These are phyloP conservation scores for Salmacisia buchloeana DNA, from an alignment of 1,284 basidiomycete genomes.

Conservation along the genomic window DNA sequence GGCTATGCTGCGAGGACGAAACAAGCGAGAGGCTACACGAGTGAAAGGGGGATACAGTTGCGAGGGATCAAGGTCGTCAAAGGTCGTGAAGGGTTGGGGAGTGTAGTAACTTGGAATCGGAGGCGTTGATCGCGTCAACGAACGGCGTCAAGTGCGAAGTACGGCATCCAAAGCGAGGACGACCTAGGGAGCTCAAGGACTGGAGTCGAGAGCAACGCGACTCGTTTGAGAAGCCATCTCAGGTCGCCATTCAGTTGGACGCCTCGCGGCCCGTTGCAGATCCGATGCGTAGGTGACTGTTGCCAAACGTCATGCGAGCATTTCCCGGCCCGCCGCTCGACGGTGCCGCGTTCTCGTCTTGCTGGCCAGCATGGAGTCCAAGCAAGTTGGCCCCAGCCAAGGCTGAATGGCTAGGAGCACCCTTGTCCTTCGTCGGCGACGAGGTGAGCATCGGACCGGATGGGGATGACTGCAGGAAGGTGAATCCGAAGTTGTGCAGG, in stretches of 20 bases:
- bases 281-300: slow-evolving; percentile 1
- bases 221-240: no score
- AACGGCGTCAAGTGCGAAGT: no score
- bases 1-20: no score
- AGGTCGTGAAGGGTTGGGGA: no score
- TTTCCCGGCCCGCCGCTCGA: not conserved
- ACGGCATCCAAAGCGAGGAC: no score
- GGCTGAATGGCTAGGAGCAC: not conserved
- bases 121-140: no score
- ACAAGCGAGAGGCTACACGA: no score
- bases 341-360: not conserved
- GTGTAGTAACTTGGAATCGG: no score
- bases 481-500: slow-evolving; percentile 2
- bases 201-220: no score
- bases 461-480: not conserved
- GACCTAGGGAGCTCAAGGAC: no score
- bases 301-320: not conserved
- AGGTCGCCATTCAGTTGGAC: not conserved
- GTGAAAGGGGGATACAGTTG: no score
- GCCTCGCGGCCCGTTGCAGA: not conserved
- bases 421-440: not conserved
- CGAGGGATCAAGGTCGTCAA: no score
- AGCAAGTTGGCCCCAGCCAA: slow-evolving; percentile 1
- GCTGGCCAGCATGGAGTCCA: not conserved
- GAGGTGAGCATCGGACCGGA: not conserved